Evolutionary conservation across 1,284 basidiomycete genomes (phyloP), one percentile per base, ranked within the genome.

Genomic region (Naganishia sp.): DNA sequence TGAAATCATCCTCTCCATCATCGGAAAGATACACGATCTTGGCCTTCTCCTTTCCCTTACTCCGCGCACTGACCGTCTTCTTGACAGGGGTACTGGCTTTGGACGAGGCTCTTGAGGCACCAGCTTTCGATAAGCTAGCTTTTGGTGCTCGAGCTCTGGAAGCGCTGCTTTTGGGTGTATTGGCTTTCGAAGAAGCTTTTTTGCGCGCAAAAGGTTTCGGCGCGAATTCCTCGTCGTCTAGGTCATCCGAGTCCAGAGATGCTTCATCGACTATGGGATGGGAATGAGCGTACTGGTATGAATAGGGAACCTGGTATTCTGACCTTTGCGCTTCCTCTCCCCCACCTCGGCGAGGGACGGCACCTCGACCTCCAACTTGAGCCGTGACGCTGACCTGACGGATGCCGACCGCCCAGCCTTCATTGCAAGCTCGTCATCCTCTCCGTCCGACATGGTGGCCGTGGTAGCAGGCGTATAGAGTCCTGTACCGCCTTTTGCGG

Each of bases 11-110:
- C 6, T 46, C 28, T 5, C 46, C 65, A 25, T 63, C 61, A 63
- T 63, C 61, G 4, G 52, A 52, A 21, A 63, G 43, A 45, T 63
- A 63, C 23, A 43, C 57, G 13, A 61, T 42, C 9, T 51, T 51
- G 11, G 47, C 57, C 47, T 51, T 61, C 50, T 51, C 31, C 21
- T 61, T 61, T 11, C 57, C 57, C 57, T 61, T 61, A 23, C 35
- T 18, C 17, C 35, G n/a, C 32, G 47, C n/a, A 2, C 46, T 50
- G 10, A 15, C 39, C 17, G 35, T 50, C 49, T 31, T 39, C 23
- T 49, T 47, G 13, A 47, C 57, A 28, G 57, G 56, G 9, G 56
- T 58, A 35, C 28, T 58, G 7, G 56, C 32, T 17, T 61, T 61
- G 32, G 57, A 61, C 3, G 57, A 61, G n/a, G 46, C 35, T 51